These are phyloP conservation scores for Acanthamoeba castellanii DNA, from an alignment of 208 protist species.

Conservation along the genomic window DNA sequence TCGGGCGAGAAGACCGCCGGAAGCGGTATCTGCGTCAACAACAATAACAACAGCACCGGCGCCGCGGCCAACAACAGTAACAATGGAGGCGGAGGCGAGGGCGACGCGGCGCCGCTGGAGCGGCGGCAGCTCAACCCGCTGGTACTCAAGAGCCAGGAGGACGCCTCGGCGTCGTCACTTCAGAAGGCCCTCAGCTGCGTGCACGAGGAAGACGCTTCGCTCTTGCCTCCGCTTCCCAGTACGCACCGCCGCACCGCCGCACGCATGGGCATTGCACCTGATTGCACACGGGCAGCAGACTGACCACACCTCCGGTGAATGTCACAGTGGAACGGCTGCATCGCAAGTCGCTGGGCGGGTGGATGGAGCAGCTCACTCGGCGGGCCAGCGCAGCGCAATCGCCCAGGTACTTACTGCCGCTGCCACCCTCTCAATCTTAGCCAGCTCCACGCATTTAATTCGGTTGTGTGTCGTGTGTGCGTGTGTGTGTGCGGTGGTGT, in stretches of 20 bases:
- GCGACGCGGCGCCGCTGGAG: background rate
- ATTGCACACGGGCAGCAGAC: no score
- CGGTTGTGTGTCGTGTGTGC: no score
- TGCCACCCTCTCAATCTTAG: no score
- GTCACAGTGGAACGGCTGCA: background rate
- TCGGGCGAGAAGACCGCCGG: no score
- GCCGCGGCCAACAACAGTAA: background rate
- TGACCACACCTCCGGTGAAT: background rate
- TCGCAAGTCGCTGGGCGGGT: background rate
- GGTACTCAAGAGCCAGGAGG: background rate
- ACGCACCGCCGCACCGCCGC: background rate
- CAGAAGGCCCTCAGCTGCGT: constrained; percentile 23
- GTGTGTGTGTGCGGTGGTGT: no score
- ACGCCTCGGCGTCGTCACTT: background rate
- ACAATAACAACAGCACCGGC: background rate
- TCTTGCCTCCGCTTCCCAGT: background rate
- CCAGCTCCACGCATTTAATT: background rate
- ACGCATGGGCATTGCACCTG: no score
- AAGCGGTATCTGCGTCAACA: no score
- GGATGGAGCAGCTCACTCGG: background rate
- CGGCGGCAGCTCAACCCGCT: constrained; percentile 1
- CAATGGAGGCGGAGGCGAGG: background rate
- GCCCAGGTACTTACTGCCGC: background rate
- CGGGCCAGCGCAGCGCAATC: background rate
- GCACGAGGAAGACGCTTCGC: constrained; percentile 12